Conservation (phyloP, 768 basidiomycete genomes). For the Boletales sp. region DNA sequence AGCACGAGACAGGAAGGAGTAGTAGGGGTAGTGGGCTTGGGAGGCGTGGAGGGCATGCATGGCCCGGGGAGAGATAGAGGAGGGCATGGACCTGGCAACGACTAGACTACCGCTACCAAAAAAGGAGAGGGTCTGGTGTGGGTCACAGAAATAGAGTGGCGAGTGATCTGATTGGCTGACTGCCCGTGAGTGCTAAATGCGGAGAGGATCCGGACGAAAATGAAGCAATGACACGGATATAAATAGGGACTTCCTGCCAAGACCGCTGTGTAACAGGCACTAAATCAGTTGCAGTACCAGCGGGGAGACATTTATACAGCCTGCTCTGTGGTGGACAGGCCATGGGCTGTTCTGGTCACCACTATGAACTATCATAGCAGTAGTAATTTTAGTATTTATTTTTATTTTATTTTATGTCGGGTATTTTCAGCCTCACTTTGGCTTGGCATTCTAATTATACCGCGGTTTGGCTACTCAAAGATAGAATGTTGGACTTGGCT, state of each 20-base stretch:
- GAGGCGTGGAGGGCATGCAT: background rate
- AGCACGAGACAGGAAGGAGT: constrained; percentile 19
- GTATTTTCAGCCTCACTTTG: constrained; percentile 33
- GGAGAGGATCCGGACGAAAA: constrained; percentile 1
- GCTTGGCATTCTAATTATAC: constrained; percentile 46
- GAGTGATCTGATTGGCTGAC: constrained; percentile 21
- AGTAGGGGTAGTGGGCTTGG: constrained; percentile 5
- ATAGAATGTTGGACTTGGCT: constrained; percentile 46
- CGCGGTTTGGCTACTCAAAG: constrained; percentile 35
- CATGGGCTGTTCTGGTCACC: no score
- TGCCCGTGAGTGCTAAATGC: constrained; percentile 13
- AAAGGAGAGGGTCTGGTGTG: background rate
- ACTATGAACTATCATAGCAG: no score
- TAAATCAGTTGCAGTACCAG: constrained; percentile 9
- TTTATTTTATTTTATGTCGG: constrained; percentile 19
- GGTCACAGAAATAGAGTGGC: constrained; percentile 12
- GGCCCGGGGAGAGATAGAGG: background rate
- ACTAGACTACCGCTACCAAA: constrained; percentile 5
- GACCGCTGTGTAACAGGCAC: constrained; percentile 30
- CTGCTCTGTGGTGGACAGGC: no score
- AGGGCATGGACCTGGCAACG: no score
- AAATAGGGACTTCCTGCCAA: constrained; percentile 31
- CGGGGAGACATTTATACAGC: no score
- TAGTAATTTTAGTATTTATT: background rate
- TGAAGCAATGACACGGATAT: constrained; percentile 20